Conservation (phyloP, 257 asterid species). For the Nicotiana knightiana region DNA sequence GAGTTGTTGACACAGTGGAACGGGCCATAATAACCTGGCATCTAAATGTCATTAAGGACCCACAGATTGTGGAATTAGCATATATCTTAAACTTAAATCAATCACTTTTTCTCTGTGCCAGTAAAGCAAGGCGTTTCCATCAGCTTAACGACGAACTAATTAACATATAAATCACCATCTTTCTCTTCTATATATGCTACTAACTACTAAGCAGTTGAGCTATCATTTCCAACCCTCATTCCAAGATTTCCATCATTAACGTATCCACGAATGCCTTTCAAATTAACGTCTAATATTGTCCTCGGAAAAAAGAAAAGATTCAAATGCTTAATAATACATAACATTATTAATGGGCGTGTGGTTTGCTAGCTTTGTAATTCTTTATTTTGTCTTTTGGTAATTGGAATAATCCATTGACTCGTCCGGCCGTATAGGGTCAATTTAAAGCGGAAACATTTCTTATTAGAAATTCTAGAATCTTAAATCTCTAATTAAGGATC, state of each 20-base stretch:
- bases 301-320: too few species aligned
- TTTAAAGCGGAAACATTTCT: too few species aligned
- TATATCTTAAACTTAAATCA: background rate
- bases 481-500: too few species aligned
- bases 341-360: too few species aligned
- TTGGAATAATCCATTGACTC: too few species aligned
- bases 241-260: background rate
- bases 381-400: too few species aligned
- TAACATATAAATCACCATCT: background rate
- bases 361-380: too few species aligned
- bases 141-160: slow-evolving; percentile 16
- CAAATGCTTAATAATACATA: too few species aligned
- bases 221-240: slow-evolving; percentile 19
- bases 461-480: too few species aligned
- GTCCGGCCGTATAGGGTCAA: too few species aligned
- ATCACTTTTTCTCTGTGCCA: slow-evolving; percentile 11
- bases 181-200: background rate
- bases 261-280: background rate
- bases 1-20: slow-evolving; percentile 15
- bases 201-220: slow-evolving; percentile 16
- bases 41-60: slow-evolving; percentile 21
- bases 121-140: slow-evolving; percentile 19
- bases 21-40: slow-evolving; percentile 22
- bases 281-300: background rate
- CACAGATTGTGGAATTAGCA: slow-evolving; percentile 18